These are phyloP conservation scores for Penstemon newberryi DNA, from an alignment of 257 asterid genomes.

Conservation along the genomic window DNA sequence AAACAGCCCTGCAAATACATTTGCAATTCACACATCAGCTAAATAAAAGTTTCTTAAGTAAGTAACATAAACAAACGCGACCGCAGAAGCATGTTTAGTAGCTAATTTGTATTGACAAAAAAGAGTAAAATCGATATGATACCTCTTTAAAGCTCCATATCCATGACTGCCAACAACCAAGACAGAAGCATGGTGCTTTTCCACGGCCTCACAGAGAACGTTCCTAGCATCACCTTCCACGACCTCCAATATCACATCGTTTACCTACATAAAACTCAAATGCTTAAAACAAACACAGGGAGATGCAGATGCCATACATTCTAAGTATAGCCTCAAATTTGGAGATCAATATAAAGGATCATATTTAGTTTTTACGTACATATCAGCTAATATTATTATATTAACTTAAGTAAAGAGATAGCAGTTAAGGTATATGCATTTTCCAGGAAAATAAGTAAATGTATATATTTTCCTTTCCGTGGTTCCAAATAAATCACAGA, in stretches of 20 bases:
- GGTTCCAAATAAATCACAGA: not conserved
- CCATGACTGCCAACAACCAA: slow-evolving; percentile 73
- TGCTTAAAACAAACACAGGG: not conserved
- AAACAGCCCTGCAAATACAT: slow-evolving; percentile 39
- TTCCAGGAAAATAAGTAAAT: too few relatives aligned
- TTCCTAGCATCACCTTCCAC: slow-evolving; percentile 67
- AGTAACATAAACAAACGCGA: too few relatives aligned
- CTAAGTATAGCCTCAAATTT: not conserved
- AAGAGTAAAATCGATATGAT: not conserved
- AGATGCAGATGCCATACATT: not conserved
- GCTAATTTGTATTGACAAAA: not conserved
- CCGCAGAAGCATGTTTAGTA: not conserved
- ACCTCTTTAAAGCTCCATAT: slow-evolving; percentile 72
- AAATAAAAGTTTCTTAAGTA: too few relatives aligned
- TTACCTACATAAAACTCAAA: slow-evolving; percentile 38
- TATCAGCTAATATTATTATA: not conserved
- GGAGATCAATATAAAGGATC: too few relatives aligned
- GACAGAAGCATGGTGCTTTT: slow-evolving; percentile 57
- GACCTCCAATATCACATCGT: slow-evolving; percentile 39
- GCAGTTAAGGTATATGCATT: too few relatives aligned
- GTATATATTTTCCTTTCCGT: not conserved
- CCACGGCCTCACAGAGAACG: slow-evolving; percentile 70
- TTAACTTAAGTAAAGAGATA: too few relatives aligned
- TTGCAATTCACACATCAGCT: too few relatives aligned
- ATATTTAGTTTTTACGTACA: not conserved